Evolutionary conservation across 306 rosid genomes (phyloP).

Genomic region (Lathyrus oleraceus): DNA sequence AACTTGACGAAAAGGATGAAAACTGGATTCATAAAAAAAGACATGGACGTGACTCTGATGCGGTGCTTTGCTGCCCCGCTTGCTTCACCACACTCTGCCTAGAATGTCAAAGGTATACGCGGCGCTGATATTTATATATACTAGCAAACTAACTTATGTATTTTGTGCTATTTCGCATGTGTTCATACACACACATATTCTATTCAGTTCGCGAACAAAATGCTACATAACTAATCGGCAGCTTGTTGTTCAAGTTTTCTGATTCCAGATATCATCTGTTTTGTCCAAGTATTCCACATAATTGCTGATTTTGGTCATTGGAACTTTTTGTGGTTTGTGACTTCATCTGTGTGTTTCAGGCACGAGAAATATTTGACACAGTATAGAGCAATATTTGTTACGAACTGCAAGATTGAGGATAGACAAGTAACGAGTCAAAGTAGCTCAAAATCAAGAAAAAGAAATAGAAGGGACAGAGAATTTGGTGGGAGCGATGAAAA

Average conservation of each 20-base stretch:
- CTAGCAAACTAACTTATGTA: not conserved
- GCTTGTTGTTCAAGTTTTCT: not conserved
- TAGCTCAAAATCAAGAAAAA: conserved; percentile 39
- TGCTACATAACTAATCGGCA: not conserved
- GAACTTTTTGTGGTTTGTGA: conserved; percentile 22
- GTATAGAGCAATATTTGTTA: conserved; percentile 72
- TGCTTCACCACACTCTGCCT: conserved; percentile 83
- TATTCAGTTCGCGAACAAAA: not conserved
- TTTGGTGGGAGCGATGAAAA: conserved; percentile 44
- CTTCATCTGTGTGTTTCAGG: conserved; percentile 48
- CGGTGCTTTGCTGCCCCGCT: conserved; percentile 84
- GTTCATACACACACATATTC: not conserved
- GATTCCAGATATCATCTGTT: not conserved
- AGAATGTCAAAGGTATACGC: conserved; percentile 70
- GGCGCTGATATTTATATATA: conserved; percentile 12
- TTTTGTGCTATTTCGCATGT: not conserved
- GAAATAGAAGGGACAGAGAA: conserved; percentile 42
- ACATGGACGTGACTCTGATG: conserved; percentile 60
- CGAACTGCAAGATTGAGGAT: conserved; percentile 62
- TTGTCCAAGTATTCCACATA: not conserved
- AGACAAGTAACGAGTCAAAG: conserved; percentile 33
- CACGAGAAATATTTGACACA: conserved; percentile 78
- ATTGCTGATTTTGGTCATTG: conserved; percentile 1
- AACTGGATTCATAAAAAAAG: conserved; percentile 67
- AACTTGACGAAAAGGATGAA: conserved; percentile 69